phyloP scores from a whole-genome alignment of 2,329 filamentous ascomycete species.

The Penicillium olsonii region DNA sequence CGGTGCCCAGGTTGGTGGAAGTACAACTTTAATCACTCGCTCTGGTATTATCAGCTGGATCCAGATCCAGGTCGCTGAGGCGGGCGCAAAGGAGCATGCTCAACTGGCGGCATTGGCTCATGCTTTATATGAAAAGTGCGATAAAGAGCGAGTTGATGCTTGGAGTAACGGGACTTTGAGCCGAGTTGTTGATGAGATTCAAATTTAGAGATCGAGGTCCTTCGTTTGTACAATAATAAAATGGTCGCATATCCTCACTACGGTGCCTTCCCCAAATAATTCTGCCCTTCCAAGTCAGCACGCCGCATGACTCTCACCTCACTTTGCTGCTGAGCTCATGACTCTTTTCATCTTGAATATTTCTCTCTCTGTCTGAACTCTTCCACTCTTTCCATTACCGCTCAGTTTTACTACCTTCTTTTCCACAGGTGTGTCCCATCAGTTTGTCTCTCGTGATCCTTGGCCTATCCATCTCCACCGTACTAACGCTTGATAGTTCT shows the following conservation, averaged over 20 bases:
- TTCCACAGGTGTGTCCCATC: no score
- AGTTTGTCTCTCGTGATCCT: no score
- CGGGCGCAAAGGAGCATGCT: slow-evolving; percentile 44
- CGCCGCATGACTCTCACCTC: no score
- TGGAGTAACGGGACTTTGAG: slow-evolving; percentile 63
- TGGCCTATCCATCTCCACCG: neutral
- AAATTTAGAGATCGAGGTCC: slow-evolving; percentile 7
- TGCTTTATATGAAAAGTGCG: slow-evolving; percentile 65
- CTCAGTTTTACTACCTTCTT: no score
- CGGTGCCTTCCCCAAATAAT: neutral
- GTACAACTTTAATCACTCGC: slow-evolving; percentile 77
- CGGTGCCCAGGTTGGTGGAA: slow-evolving; percentile 68
- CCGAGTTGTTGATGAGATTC: slow-evolving; percentile 26
- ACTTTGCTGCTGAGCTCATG: no score
- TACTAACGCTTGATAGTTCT: neutral
- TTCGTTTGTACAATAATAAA: slow-evolving; percentile 5
- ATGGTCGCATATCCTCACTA: neutral
- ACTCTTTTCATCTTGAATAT: no score
- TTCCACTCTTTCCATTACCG: no score
- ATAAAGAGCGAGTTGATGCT: slow-evolving; percentile 62
- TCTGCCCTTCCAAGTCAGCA: no score
- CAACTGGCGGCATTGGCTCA: slow-evolving; percentile 59
- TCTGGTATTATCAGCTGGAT: slow-evolving; percentile 76
- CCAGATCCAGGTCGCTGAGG: slow-evolving; percentile 57
- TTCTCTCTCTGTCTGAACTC: no score